Evolutionary conservation across 1,139 yeast genomes (phyloP).

Genomic region (Casaregolazyma lundiana): DNA sequence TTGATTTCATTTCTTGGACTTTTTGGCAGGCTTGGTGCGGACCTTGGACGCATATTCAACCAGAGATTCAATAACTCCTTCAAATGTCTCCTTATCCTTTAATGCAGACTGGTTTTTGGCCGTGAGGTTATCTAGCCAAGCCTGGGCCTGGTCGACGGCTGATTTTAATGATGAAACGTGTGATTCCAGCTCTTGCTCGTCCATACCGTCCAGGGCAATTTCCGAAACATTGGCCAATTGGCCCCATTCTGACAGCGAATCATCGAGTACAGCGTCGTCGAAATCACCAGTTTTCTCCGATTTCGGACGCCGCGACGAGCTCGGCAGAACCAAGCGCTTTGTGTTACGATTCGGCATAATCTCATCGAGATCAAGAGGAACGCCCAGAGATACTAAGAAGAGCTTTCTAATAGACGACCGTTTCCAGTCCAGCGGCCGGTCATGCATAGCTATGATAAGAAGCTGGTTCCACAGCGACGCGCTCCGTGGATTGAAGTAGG

Average conservation of each 20-base stretch:
- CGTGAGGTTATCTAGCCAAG: constrained; percentile 48
- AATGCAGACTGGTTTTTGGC: constrained; percentile 40
- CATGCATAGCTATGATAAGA: constrained; percentile 25
- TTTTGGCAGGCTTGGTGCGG: constrained; percentile 14
- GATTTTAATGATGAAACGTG: constrained; percentile 28
- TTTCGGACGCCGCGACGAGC: constrained; percentile 7
- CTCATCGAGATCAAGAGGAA: constrained; percentile 57
- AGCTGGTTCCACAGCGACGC: constrained; percentile 35
- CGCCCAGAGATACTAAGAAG: constrained; percentile 51
- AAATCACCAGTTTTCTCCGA: background rate
- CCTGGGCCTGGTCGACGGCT: constrained; percentile 33
- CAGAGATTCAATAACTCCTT: constrained; percentile 63
- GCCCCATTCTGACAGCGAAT: constrained; percentile 26
- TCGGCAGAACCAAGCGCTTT: constrained; percentile 30
- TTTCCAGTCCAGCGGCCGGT: constrained; percentile 46
- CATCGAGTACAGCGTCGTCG: constrained; percentile 14
- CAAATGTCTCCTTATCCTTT: constrained; percentile 59
- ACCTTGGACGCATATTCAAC: constrained; percentile 61
- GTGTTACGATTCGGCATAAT: constrained; percentile 34
- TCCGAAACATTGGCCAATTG: constrained; percentile 32
- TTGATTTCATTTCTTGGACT: constrained; percentile 1
- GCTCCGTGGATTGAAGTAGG: constrained; percentile 30
- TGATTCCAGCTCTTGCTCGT: constrained; percentile 28
- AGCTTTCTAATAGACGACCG: constrained; percentile 54
- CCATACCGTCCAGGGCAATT: constrained; percentile 35